These are phyloP conservation scores for Zychaea mexicana DNA, from an alignment of 371 early-diverging fungal species.

Conservation along the genomic window DNA sequence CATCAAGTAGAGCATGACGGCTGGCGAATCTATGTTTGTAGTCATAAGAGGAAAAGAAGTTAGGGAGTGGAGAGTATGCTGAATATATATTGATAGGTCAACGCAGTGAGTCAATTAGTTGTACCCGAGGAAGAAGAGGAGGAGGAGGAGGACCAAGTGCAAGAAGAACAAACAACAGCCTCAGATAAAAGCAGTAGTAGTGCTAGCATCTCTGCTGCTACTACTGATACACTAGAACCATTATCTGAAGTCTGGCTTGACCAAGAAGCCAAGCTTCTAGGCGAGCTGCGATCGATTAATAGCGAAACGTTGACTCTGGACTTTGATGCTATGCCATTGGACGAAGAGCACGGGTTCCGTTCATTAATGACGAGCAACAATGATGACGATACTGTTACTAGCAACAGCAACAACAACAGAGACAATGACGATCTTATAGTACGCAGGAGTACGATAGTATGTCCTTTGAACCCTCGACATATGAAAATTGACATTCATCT, in stretches of 20 bases:
- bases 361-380: not conserved
- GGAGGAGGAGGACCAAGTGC: not conserved
- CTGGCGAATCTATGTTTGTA: slow-evolving; percentile 4
- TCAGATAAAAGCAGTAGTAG: not conserved
- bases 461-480: not conserved
- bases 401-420: not conserved
- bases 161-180: not conserved
- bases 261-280: slow-evolving; percentile 1
- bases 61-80: not conserved
- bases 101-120: not conserved
- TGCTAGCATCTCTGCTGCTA: no score
- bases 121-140: not conserved
- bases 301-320: not conserved
- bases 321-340: not conserved
- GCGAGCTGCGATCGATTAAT: not conserved
- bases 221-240: not conserved
- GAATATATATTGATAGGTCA: not conserved
- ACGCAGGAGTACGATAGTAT: not conserved
- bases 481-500: not conserved
- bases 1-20: not conserved
- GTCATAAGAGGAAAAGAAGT: not conserved
- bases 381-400: no score
- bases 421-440: not conserved
- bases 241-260: not conserved
- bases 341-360: not conserved